Percentiles rank a stretch among this genome's conserved stretches.
Conservation (phyloP, 805 yeast species). For the Metschnikowia dekortorum region DNA sequence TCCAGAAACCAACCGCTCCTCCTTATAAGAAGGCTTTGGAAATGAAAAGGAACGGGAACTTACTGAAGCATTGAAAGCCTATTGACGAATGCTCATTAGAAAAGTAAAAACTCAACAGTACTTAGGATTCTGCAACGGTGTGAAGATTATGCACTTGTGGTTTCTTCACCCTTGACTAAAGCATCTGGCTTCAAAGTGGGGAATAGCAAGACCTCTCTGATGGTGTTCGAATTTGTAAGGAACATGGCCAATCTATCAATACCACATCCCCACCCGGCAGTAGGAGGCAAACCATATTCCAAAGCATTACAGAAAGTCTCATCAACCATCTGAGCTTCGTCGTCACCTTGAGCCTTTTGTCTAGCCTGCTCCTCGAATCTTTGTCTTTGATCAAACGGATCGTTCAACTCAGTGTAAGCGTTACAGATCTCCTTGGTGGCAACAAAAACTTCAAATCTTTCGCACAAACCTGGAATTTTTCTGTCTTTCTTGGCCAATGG, state of each 20-base stretch:
- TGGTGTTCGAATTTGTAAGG: slow-evolving; percentile 92
- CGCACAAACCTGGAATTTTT: slow-evolving; percentile 89
- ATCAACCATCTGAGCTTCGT: slow-evolving; percentile 95
- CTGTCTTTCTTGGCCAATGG: slow-evolving; percentile 97
- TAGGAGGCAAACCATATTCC: slow-evolving; percentile 98
- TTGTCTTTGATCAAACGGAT: slow-evolving; percentile 96
- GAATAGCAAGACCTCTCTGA: slow-evolving; percentile 95
- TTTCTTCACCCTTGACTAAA: slow-evolving; percentile 34
- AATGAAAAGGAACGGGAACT: slow-evolving; percentile 70
- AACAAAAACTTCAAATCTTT: slow-evolving; percentile 96
- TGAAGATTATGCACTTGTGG: slow-evolving; percentile 9
- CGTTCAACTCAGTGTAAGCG: slow-evolving; percentile 98
- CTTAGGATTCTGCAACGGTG: background rate
- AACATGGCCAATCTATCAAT: slow-evolving; percentile 98
- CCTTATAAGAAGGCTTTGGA: slow-evolving; percentile 92
- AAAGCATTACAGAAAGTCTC: slow-evolving; percentile 96
- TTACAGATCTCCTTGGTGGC: slow-evolving; percentile 98
- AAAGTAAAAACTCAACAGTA: background rate
- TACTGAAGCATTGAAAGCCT: slow-evolving; percentile 6
- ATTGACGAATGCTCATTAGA: background rate
- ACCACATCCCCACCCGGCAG: slow-evolving; percentile 99
- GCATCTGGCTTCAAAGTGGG: slow-evolving; percentile 97
- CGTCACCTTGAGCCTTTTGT: slow-evolving; percentile 98
- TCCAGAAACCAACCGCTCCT: slow-evolving; percentile 94
- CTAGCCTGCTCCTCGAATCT: slow-evolving; percentile 98